phyloP scores from a whole-genome alignment of 2,329 filamentous ascomycete genomes.

The Berkeleyomyces basicola region DNA sequence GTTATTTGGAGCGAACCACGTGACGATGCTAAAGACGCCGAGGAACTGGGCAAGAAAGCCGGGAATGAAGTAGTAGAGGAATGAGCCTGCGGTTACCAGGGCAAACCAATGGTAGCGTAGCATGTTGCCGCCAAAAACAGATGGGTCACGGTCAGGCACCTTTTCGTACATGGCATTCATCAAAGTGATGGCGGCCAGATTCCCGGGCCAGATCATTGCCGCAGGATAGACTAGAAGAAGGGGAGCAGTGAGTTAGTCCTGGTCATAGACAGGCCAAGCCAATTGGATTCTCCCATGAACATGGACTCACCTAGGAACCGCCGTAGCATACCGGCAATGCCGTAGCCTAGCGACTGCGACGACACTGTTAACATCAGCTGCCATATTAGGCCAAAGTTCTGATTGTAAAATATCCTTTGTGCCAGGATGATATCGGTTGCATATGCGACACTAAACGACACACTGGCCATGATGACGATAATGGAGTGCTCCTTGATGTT shows the following conservation, averaged over 20 bases:
- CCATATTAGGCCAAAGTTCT: conserved; percentile 49
- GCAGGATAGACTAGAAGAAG: conserved; percentile 38
- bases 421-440: conserved; percentile 59
- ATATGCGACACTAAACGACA: conserved; percentile 53
- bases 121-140: conserved; percentile 45
- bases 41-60: conserved; percentile 53
- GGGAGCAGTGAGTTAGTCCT: background rate
- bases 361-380: conserved; percentile 51
- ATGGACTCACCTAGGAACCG: conserved; percentile 37
- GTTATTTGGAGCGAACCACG: conserved; percentile 55
- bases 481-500: conserved; percentile 55
- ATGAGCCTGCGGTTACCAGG: conserved; percentile 38
- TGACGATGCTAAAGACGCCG: conserved; percentile 53
- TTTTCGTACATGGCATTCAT: conserved; percentile 59
- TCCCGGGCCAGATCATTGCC: conserved; percentile 60
- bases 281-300: background rate
- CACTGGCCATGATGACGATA: conserved; percentile 55
- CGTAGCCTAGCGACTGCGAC: conserved; percentile 53
- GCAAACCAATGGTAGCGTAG: conserved; percentile 49
- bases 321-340: conserved; percentile 50
- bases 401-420: conserved; percentile 54
- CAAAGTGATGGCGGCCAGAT: conserved; percentile 47
- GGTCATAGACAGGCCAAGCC: background rate
- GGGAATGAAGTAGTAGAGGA: conserved; percentile 52
- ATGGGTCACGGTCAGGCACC: conserved; percentile 32